A percentile compares a stretch with the other conserved stretches of the same genome.
Evolutionary conservation across 2,329 filamentous ascomycete genomes (phyloP).

Genomic region (Blastomyces percursus): DNA sequence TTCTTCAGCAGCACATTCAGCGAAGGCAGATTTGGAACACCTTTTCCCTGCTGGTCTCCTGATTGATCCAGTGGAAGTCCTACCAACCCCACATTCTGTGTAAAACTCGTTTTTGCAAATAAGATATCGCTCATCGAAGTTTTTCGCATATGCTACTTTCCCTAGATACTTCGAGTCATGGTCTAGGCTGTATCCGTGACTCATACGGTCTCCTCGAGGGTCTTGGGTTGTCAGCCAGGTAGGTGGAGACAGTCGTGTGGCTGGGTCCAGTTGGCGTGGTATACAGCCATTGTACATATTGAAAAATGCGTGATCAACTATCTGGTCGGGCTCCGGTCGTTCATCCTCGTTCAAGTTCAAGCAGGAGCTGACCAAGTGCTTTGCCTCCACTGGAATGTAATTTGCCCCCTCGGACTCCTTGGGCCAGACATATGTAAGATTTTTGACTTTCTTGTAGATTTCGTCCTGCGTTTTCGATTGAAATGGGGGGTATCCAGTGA

Average conservation of each 20-base stretch:
- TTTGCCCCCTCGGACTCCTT: conserved; percentile 34
- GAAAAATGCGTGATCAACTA: conserved; percentile 42
- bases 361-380: conserved; percentile 37
- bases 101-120: conserved; percentile 35
- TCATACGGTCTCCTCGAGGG: conserved; percentile 37
- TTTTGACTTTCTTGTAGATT: conserved; percentile 41
- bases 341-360: conserved; percentile 39
- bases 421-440: conserved; percentile 40
- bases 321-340: conserved; percentile 39
- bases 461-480: conserved; percentile 57
- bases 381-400: conserved; percentile 40
- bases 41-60: conserved; percentile 37
- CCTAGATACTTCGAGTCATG: conserved; percentile 29
- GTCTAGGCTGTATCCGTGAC: conserved; percentile 34
- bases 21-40: conserved; percentile 35
- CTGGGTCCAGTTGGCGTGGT: conserved; percentile 33
- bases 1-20: conserved; percentile 38
- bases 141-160: conserved; percentile 28
- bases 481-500: conserved; percentile 92
- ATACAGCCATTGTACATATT: conserved; percentile 40
- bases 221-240: conserved; percentile 35
- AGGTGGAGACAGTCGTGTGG: conserved; percentile 31
- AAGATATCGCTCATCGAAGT: conserved; percentile 28
- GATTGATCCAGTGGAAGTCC: conserved; percentile 30
- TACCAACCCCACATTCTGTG: conserved; percentile 36